phyloP scores from a whole-genome alignment of 2,329 filamentous ascomycete species.

The Colletotrichum lupini region DNA sequence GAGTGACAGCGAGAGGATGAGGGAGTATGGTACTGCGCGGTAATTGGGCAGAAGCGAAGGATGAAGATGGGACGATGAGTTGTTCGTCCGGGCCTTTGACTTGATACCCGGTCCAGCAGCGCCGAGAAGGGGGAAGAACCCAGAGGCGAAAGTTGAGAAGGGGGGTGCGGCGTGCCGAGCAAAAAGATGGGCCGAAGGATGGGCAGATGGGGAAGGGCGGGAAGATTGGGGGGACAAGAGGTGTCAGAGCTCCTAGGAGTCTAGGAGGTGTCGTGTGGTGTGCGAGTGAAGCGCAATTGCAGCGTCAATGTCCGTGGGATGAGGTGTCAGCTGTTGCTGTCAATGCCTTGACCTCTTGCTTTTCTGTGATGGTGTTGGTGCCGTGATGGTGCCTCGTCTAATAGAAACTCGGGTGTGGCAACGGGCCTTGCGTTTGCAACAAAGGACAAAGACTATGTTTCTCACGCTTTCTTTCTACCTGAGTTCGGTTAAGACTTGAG shows the following conservation, averaged over 20 bases:
- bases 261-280: constrained; percentile 13
- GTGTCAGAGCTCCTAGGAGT: constrained; percentile 26
- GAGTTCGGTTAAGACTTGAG: background rate
- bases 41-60: constrained; percentile 19
- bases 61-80: constrained; percentile 28
- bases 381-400: constrained; percentile 6
- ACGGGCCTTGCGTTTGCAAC: constrained; percentile 24
- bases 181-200: constrained; percentile 24
- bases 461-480: background rate
- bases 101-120: constrained; percentile 24
- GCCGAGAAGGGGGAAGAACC: background rate
- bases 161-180: background rate
- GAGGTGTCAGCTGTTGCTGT: constrained; percentile 3
- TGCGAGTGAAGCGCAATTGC: constrained; percentile 6
- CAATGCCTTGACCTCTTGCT: background rate
- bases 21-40: background rate
- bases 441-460: constrained; percentile 7
- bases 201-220: constrained; percentile 24
- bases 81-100: constrained; percentile 30
- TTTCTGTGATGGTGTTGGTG: background rate
- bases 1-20: constrained; percentile 14
- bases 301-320: constrained; percentile 28
- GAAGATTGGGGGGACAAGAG: constrained; percentile 28
- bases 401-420: constrained; percentile 5
- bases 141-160: background rate